These are phyloP conservation scores for Starmerella vitae DNA, from an alignment of 805 yeast genomes.

Conservation along the genomic window DNA sequence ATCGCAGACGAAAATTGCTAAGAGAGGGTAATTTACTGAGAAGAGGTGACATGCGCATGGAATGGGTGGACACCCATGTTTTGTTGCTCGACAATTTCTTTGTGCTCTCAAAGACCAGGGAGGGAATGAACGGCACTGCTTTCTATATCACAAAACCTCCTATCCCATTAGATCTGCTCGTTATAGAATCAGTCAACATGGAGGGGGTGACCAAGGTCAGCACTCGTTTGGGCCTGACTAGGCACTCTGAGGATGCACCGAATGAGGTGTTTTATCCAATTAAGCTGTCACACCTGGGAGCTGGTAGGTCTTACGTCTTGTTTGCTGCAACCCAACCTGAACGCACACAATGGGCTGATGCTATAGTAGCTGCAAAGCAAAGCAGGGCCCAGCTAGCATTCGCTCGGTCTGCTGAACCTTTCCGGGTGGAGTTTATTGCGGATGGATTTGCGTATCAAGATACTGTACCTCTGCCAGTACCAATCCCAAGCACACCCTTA, in stretches of 20 bases:
- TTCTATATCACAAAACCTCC: constrained; percentile 29
- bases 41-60: constrained; percentile 52
- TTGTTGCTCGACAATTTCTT: constrained; percentile 60
- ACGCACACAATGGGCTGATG: constrained; percentile 44
- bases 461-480: constrained; percentile 29
- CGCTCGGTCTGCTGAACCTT: constrained; percentile 38
- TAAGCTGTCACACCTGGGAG: constrained; percentile 27
- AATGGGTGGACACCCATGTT: constrained; percentile 38
- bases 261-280: constrained; percentile 27
- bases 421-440: constrained; percentile 38
- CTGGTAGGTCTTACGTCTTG: constrained; percentile 25
- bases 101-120: constrained; percentile 28
- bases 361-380: constrained; percentile 37
- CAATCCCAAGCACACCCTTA: constrained; percentile 24
- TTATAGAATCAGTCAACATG: constrained; percentile 40
- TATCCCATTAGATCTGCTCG: constrained; percentile 37
- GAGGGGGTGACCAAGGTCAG: constrained; percentile 24
- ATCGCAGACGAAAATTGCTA: constrained; percentile 43
- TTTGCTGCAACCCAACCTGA: constrained; percentile 30
- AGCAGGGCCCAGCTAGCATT: constrained; percentile 26
- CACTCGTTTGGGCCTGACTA: constrained; percentile 17
- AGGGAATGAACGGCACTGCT: constrained; percentile 26
- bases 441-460: constrained; percentile 57
- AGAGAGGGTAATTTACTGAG: constrained; percentile 45
- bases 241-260: constrained; percentile 1